Conservation (phyloP, 257 asterid species). For the Salvia rosmarinus region DNA sequence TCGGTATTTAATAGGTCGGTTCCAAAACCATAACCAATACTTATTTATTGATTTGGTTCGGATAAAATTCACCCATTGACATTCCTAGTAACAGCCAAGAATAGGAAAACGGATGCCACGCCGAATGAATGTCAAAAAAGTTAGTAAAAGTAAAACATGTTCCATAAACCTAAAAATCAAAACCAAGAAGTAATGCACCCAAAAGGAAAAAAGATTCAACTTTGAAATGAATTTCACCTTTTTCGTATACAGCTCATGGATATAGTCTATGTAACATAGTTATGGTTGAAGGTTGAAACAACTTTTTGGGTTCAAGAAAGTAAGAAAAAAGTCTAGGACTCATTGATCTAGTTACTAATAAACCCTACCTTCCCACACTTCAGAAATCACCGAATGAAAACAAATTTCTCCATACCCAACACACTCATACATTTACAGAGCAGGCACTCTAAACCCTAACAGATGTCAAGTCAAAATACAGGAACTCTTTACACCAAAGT, state of each 20-base stretch:
- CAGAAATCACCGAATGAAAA: background rate
- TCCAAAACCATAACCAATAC: too few relatives aligned
- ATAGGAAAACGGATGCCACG: background rate
- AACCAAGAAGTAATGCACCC: background rate
- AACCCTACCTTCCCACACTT: background rate
- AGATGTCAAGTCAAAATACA: background rate
- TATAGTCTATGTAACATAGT: background rate
- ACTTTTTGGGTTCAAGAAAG: too few relatives aligned
- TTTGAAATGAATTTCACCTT: background rate
- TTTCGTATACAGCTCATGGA: background rate
- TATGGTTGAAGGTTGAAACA: too few relatives aligned
- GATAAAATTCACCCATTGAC: too few relatives aligned
- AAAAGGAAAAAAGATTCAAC: background rate
- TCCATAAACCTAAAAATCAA: background rate
- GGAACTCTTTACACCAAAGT: background rate
- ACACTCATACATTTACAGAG: background rate
- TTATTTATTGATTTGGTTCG: too few relatives aligned
- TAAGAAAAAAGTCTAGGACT: too few relatives aligned
- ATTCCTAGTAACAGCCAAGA: constrained; percentile 10
- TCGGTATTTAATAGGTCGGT: too few relatives aligned
- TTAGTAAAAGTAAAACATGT: background rate
- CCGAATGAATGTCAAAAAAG: background rate
- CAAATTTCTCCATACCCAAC: background rate
- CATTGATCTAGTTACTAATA: too few relatives aligned
- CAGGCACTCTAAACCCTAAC: background rate